A percentile compares a stretch with the other conserved stretches of the same genome.
These are phyloP conservation scores for Penicillium herquei DNA, from an alignment of 495 filamentous ascomycete genomes.

Conservation along the genomic window DNA sequence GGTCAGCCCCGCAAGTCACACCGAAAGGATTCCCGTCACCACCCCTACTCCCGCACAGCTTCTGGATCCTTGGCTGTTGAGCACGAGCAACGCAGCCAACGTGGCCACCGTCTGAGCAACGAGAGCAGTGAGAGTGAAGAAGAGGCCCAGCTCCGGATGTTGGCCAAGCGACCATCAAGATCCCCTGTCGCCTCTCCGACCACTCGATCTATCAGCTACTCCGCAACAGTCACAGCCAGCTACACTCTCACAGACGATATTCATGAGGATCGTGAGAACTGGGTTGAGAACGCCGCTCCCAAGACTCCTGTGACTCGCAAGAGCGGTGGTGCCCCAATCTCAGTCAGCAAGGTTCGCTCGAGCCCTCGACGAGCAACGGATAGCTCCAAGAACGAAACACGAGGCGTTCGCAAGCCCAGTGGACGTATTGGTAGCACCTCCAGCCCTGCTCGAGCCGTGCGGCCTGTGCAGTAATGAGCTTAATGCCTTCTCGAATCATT, in stretches of 20 bases:
- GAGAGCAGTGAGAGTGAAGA: conserved; percentile 71
- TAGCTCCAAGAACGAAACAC: conserved; percentile 48
- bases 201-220: conserved; percentile 50
- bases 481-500: neutral
- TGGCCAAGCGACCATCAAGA: conserved; percentile 57
- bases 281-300: conserved; percentile 45
- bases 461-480: conserved; percentile 17
- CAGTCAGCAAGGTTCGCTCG: conserved; percentile 70
- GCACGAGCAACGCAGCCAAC: conserved; percentile 38
- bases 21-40: conserved; percentile 56
- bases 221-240: conserved; percentile 45
- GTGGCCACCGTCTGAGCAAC: conserved; percentile 36
- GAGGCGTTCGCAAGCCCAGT: conserved; percentile 84
- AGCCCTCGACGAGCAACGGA: conserved; percentile 61
- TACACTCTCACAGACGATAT: conserved; percentile 43
- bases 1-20: conserved; percentile 92
- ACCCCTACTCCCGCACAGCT: conserved; percentile 50
- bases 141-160: conserved; percentile 70
- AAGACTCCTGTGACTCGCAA: conserved; percentile 66
- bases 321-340: conserved; percentile 64
- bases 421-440: conserved; percentile 81
- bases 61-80: conserved; percentile 42
- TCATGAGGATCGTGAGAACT: conserved; percentile 47
- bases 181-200: conserved; percentile 47
- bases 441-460: conserved; percentile 19